Percentiles rank a stretch among this genome's conserved stretches.
phyloP scores from a whole-genome alignment of 2,329 filamentous ascomycete genomes.

The Cucurbitaria berberidis region DNA sequence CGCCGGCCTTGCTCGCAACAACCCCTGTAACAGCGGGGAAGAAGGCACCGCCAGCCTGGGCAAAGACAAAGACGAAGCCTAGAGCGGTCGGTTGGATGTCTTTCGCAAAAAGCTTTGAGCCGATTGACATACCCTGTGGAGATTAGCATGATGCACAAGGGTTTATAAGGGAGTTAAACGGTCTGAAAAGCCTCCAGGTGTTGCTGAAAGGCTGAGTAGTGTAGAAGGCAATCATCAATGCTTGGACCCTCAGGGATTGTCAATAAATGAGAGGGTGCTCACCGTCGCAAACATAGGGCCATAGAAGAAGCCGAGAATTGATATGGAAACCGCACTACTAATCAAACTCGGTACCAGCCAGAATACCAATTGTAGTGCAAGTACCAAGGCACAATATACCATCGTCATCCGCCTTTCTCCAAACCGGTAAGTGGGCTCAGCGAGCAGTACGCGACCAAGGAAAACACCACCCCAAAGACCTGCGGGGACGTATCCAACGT shows the following conservation, averaged over 20 bases:
- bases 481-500: conserved; percentile 67
- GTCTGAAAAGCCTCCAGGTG: too few relatives aligned
- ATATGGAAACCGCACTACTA: conserved; percentile 61
- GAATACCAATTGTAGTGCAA: conserved; percentile 49
- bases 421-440: conserved; percentile 64
- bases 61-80: conserved; percentile 64
- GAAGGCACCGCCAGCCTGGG: conserved; percentile 61
- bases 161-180: too few relatives aligned
- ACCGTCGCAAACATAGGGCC: conserved; percentile 66
- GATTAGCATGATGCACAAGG: not conserved
- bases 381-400: conserved; percentile 58
- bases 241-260: too few relatives aligned
- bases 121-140: conserved; percentile 62
- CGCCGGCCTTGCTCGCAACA: conserved; percentile 48
- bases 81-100: conserved; percentile 57
- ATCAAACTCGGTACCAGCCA: conserved; percentile 34
- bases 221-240: too few relatives aligned
- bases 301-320: conserved; percentile 63
- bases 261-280: conserved; percentile 2
- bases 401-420: conserved; percentile 66
- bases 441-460: conserved; percentile 62
- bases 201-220: too few relatives aligned
- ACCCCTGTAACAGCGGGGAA: conserved; percentile 64
- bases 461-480: conserved; percentile 66
- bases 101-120: conserved; percentile 58